Percentiles rank a stretch among this genome's conserved stretches.
phyloP scores from a whole-genome alignment of 192 early-diverging fungal genomes.

The Diversispora eburnea region DNA sequence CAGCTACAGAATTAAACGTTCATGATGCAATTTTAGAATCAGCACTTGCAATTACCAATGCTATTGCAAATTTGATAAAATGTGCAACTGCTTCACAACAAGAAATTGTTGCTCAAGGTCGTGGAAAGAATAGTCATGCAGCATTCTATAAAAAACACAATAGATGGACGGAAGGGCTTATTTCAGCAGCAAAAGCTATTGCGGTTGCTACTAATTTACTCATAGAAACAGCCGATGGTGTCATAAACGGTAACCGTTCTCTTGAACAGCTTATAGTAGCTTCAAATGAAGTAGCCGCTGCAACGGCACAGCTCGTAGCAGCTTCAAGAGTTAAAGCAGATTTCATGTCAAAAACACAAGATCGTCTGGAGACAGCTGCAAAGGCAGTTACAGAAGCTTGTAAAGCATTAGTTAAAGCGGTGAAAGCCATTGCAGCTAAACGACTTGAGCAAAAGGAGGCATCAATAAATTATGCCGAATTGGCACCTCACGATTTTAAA shows the following conservation, averaged over 20 bases:
- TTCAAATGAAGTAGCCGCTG: conserved; percentile 92
- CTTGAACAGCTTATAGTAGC: conserved; percentile 97
- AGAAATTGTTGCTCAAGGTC: conserved; percentile 93
- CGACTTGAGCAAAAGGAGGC: conserved; percentile 61
- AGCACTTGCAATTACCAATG: conserved; percentile 90
- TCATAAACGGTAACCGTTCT: conserved; percentile 83
- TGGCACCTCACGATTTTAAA: conserved; percentile 92
- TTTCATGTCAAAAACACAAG: conserved; percentile 90
- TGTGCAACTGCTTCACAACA: conserved; percentile 94
- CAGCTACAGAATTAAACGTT: conserved; percentile 79
- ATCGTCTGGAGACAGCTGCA: conserved; percentile 88
- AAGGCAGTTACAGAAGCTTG: conserved; percentile 91
- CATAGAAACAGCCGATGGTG: conserved; percentile 94
- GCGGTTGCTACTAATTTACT: conserved; percentile 88
- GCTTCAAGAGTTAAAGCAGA: conserved; percentile 93
- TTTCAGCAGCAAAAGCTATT: conserved; percentile 93
- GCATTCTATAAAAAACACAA: conserved; percentile 99
- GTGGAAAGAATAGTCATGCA: conserved; percentile 70
- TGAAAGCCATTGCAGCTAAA: conserved; percentile 78
- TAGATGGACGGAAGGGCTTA: conserved; percentile 98
- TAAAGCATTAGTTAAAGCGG: conserved; percentile 86
- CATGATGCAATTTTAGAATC: conserved; percentile 86
- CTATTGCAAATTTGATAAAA: conserved; percentile 90
- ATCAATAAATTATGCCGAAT: conserved; percentile 60
- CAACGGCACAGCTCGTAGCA: conserved; percentile 94